Base-by-base conservation (phyloP, 805 yeast genomes). In the Kuraishia hungarica region DNA sequence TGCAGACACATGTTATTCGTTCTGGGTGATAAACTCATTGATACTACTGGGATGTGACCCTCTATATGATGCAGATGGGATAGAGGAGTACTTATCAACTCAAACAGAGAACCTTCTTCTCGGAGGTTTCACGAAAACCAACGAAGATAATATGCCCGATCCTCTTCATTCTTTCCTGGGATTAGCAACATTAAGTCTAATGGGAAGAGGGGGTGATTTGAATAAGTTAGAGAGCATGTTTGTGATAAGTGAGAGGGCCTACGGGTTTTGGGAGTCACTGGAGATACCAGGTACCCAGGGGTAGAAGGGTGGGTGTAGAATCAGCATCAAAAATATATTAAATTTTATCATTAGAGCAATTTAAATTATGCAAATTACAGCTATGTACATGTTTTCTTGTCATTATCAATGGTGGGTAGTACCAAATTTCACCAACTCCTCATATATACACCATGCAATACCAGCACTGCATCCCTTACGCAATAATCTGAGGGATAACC, bases 361-460 rank as follows among this genome's bases (percentile, higher is more conserved):
- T 49, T 49, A 22, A 15, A 13, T 49, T 49, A 22, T 19, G 29
- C 21, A n/a, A n/a, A 11, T 29, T n/a, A n/a, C 50, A 49, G 39
- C 23, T 49, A 24, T 49, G 19, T 26, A 20, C 21, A 26, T 7
- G 51, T 49, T 20, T 10, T 26, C n/a, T 23, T 19, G 28, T 24
- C 51, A 20, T 24, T 20, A 20, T 24, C 51, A 23, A 26, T 29
- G 21, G 6, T 49, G 35, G n/a, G 35, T 19, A 22, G 28, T 48
- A 11, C 26, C 20, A 35, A 67, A 55, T 51, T 78, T 79, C 47
- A 93, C 80, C 54, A 93, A 71, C 66, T 94, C 97, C 68, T 94
- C 99, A 67, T 93, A 94, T 23, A 94, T 85, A 57, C 97, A 89
- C 99, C 99, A 94, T 52, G 97, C 91, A 58, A 94, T 90, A 1